A percentile compares a stretch with the other conserved stretches of the same genome.
Conservation (phyloP, 768 basidiomycete species). For the Dictyophora rubrovolvata region DNA sequence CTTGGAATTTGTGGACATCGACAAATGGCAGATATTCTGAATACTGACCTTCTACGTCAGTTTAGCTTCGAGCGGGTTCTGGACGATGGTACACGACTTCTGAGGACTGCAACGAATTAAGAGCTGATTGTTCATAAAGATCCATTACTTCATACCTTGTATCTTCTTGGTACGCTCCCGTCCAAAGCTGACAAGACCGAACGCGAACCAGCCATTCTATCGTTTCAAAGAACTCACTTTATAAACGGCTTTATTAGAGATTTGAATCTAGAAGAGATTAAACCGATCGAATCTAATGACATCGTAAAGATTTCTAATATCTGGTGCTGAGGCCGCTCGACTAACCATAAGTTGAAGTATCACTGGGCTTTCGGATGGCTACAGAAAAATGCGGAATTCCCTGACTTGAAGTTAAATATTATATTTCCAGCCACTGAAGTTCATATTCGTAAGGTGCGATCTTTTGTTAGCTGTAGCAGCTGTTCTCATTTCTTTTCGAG, state of each 20-base stretch:
- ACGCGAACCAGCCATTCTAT: constrained; percentile 52
- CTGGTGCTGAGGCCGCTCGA: constrained; percentile 6
- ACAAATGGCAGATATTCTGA: background rate
- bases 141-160: constrained; percentile 47
- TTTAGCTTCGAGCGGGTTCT: constrained; percentile 50
- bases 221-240: constrained; percentile 68
- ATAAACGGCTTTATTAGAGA: constrained; percentile 27
- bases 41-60: constrained; percentile 7
- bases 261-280: constrained; percentile 33
- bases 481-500: background rate
- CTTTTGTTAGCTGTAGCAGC: background rate
- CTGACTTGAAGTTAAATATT: constrained; percentile 76
- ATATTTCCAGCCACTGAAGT: constrained; percentile 85
- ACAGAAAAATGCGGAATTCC: constrained; percentile 23
- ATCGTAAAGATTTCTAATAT: constrained; percentile 37
- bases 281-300: constrained; percentile 51
- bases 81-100: constrained; percentile 32
- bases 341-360: constrained; percentile 42
- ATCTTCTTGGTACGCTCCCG: constrained; percentile 58
- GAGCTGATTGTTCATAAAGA: constrained; percentile 28
- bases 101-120: background rate
- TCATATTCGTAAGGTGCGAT: constrained; percentile 69
- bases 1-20: background rate
- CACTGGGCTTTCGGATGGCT: constrained; percentile 73
- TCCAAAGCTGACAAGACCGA: constrained; percentile 11